These are phyloP conservation scores for Omphalotus guepiniiformis DNA, from an alignment of 768 basidiomycete species.

Conservation along the genomic window DNA sequence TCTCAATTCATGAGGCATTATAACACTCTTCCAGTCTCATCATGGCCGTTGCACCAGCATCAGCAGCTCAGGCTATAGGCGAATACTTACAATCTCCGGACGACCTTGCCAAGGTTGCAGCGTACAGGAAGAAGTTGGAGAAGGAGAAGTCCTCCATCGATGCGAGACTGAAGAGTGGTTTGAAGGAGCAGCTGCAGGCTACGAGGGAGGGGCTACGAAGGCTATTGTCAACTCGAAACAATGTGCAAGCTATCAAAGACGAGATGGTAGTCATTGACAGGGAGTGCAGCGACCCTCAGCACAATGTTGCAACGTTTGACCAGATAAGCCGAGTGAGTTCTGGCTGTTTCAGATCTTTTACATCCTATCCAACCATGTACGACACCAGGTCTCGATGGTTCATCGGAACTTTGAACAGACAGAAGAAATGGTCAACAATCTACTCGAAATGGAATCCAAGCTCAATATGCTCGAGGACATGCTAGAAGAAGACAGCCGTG, in stretches of 20 bases:
- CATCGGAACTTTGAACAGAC: constrained; percentile 94
- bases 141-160: constrained; percentile 97
- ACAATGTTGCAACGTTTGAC: constrained; percentile 82
- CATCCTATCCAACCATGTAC: background rate
- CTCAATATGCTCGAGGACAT: constrained; percentile 75
- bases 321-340: constrained; percentile 86
- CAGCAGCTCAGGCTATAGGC: constrained; percentile 80
- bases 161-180: constrained; percentile 82
- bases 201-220: constrained; percentile 86
- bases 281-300: constrained; percentile 70
- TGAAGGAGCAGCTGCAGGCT: constrained; percentile 89
- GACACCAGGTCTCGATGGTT: constrained; percentile 80
- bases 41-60: constrained; percentile 55
- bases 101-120: constrained; percentile 83
- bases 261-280: constrained; percentile 81
- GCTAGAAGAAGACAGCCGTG: constrained; percentile 67
- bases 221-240: constrained; percentile 68
- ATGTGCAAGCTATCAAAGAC: constrained; percentile 80
- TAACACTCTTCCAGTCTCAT: constrained; percentile 1
- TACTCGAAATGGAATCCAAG: constrained; percentile 87
- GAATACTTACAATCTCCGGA: constrained; percentile 93
- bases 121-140: constrained; percentile 90
- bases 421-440: constrained; percentile 91
- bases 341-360: background rate
- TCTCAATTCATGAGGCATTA: background rate